Evolutionary conservation across 805 yeast genomes (phyloP), one percentile per base, ranked within the genome.

Genomic region (Candida methanosorbosa): DNA sequence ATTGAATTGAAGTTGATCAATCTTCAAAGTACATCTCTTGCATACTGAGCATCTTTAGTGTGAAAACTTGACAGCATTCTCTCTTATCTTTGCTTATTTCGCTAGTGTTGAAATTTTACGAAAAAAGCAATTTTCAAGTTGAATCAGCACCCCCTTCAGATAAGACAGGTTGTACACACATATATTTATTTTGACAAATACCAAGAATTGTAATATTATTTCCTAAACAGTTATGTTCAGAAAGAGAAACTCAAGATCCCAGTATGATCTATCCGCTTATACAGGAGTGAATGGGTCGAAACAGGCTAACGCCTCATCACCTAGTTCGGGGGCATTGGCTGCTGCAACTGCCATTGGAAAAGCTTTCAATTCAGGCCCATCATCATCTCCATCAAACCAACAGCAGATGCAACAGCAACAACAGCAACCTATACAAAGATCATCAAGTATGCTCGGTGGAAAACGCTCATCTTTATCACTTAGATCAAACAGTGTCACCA

Each of bases 281-380:
- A 42, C 48, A 14, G 45, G 48, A 9, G 50, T 43, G 6, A 12
- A 15, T 29, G 4, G 23, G 34, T 36, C 42, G 29, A 27, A 34
- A 18, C 41, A 36, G 20, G 29, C 48, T 9, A 31, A 31, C n/a
- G 38, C 46, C 20, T 25, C 49, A 9, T 42, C 50, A 3, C 60
- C 67, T 9, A 59, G 63, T 38, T 58, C 73, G 3, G 70, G 70
- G 32, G 83, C 83, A 1, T 44, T 76, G 18, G 83, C 81, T 6
- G 83, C 83, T 18, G 82, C 82, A 3, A 56, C 72, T 7, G 73
- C 73, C 4, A 66, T 72, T 38, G 78, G 78, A 2, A 56, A 57
- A 34, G 74, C 76, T 1, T 38, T 70, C 34, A 62, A 59, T 13
- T 5, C 14, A 4, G 24, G 15, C 5, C 16, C 16, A 12, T 11